These are phyloP conservation scores for Cladosporium cucumerinum DNA, from an alignment of 2,329 filamentous ascomycete genomes.

Conservation along the genomic window DNA sequence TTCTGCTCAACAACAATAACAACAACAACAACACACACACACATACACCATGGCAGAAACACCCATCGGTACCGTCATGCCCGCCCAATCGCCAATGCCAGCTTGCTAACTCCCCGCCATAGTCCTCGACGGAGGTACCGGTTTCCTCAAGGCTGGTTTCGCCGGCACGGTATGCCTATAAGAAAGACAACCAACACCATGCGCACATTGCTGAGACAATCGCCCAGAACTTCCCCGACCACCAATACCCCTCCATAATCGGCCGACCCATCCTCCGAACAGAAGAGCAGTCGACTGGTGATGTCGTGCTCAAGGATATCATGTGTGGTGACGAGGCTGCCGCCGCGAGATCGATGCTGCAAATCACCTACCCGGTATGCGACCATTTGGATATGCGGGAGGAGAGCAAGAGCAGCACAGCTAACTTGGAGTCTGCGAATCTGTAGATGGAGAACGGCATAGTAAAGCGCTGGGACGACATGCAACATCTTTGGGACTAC, in stretches of 20 bases:
- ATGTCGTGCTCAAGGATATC: constrained; percentile 86
- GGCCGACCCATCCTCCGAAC: constrained; percentile 95
- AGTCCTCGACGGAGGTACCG: constrained; percentile 99
- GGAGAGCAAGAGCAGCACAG: constrained; percentile 15
- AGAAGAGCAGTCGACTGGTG: constrained; percentile 72
- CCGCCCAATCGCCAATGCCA: constrained; percentile 9
- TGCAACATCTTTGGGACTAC: constrained; percentile 99
- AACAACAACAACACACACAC: too few relatives aligned
- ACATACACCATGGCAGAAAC: constrained; percentile 43
- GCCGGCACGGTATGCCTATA: constrained; percentile 67
- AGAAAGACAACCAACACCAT: background rate
- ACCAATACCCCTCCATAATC: constrained; percentile 97
- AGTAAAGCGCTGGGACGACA: constrained; percentile 99
- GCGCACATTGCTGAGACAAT: constrained; percentile 3
- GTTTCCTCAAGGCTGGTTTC: constrained; percentile 99
- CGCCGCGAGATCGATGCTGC: constrained; percentile 91
- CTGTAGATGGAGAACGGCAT: constrained; percentile 95
- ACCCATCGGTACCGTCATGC: constrained; percentile 44
- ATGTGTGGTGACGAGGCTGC: constrained; percentile 99
- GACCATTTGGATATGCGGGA: constrained; percentile 2
- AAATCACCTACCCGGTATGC: constrained; percentile 88
- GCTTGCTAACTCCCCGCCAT: constrained; percentile 24
- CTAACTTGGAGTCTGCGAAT: constrained; percentile 7
- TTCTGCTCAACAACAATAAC: constrained; percentile 21
- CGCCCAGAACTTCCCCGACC: constrained; percentile 89